phyloP scores from a whole-genome alignment of 208 protist species.

The Strigomonas culicis region DNA sequence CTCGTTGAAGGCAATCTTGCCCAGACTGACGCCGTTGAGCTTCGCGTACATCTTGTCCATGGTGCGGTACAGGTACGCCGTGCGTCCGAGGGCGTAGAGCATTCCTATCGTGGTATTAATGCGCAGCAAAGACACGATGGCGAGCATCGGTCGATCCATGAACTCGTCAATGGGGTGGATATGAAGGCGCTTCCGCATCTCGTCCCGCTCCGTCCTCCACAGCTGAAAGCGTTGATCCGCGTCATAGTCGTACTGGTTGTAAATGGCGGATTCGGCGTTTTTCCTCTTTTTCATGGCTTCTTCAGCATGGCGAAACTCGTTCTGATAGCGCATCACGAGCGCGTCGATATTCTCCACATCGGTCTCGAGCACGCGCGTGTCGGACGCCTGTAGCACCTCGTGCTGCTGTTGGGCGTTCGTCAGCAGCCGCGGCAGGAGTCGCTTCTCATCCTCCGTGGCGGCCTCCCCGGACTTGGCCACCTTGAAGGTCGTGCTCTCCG shows the following conservation, averaged over 20 bases:
- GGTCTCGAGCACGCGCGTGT: constrained; percentile 35
- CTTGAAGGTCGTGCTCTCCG: not conserved
- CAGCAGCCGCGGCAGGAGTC: not conserved
- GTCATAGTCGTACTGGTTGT: constrained; percentile 67
- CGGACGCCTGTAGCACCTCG: constrained; percentile 11
- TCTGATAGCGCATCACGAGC: constrained; percentile 42
- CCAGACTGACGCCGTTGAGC: constrained; percentile 73
- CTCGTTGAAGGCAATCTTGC: constrained; percentile 60
- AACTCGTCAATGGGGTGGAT: constrained; percentile 82
- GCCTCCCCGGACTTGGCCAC: not conserved
- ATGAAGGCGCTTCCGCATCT: constrained; percentile 46
- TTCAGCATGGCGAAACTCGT: constrained; percentile 58
- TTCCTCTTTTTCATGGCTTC: constrained; percentile 37
- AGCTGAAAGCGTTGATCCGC: constrained; percentile 68
- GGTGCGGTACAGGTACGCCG: constrained; percentile 74
- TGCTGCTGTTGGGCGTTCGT: not conserved
- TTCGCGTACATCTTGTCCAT: constrained; percentile 90
- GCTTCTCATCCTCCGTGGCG: not conserved
- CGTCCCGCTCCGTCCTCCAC: constrained; percentile 64
- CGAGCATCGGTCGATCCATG: constrained; percentile 50
- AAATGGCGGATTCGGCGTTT: constrained; percentile 21
- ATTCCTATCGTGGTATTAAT: constrained; percentile 66
- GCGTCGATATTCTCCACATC: constrained; percentile 68
- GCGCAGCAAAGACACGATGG: constrained; percentile 57
- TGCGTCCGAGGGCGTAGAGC: constrained; percentile 75